A percentile compares a stretch with the other conserved stretches of the same genome.
Conservation (phyloP, 805 yeast genomes). For the Suhomyces tanzawaensis region DNA sequence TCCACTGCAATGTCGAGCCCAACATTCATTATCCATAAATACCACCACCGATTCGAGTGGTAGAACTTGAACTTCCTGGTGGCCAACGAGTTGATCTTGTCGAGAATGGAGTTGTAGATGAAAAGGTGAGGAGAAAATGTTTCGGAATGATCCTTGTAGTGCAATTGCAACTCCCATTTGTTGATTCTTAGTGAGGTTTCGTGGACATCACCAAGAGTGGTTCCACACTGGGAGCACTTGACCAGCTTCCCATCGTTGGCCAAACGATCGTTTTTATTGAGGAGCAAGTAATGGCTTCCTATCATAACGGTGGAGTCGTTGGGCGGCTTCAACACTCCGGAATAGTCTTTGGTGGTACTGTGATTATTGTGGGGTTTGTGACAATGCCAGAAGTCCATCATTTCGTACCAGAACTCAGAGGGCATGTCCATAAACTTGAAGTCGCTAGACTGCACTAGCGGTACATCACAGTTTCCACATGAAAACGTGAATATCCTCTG, state of each 20-base stretch:
- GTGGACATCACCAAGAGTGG: constrained; percentile 39
- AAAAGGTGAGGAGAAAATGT: constrained; percentile 17
- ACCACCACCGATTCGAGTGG: constrained; percentile 13
- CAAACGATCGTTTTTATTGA: constrained; percentile 22
- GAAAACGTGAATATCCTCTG: constrained; percentile 25
- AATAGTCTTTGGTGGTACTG: constrained; percentile 26
- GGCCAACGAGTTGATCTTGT: constrained; percentile 40
- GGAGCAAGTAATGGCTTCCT: constrained; percentile 56
- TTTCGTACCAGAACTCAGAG: constrained; percentile 87
- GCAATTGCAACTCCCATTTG: constrained; percentile 11
- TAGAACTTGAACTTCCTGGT: constrained; percentile 28
- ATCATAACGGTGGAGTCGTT: constrained; percentile 40
- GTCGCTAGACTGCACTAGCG: constrained; percentile 28
- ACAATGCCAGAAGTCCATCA: constrained; percentile 98
- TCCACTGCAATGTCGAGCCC: constrained; percentile 30
- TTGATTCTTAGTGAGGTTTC: constrained; percentile 6
- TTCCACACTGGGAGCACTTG: constrained; percentile 38
- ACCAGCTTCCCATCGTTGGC: constrained; percentile 10
- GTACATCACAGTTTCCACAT: constrained; percentile 31
- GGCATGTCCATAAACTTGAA: constrained; percentile 66
- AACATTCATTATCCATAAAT: constrained; percentile 37
- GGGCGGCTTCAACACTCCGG: constrained; percentile 46
- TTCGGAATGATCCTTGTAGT: constrained; percentile 9
- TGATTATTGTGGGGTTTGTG: constrained; percentile 60
- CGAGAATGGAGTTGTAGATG: constrained; percentile 26